Percentiles rank a stretch among this genome's conserved stretches.
Conservation (phyloP, 768 basidiomycete species). For the Leccinum disarticulatum region DNA sequence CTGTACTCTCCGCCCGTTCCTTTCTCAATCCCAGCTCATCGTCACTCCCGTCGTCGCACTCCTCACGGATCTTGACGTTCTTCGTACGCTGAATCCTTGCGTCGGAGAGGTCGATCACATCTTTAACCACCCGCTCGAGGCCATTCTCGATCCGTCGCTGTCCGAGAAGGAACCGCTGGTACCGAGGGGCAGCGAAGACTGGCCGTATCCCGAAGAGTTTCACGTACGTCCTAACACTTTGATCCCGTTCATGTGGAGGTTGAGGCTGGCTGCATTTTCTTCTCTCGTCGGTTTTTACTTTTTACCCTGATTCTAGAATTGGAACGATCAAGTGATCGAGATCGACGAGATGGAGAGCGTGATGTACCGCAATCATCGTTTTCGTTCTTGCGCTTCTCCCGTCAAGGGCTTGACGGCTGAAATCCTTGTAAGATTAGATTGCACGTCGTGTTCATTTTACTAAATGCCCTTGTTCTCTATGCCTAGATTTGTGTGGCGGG, state of each 20-base stretch:
- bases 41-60: constrained; percentile 81
- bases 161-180: constrained; percentile 48
- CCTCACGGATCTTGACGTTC: constrained; percentile 50
- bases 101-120: constrained; percentile 74
- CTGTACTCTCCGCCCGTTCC: constrained; percentile 61
- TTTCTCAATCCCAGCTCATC: constrained; percentile 65
- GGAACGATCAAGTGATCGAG: constrained; percentile 44
- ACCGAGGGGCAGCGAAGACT: constrained; percentile 61
- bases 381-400: constrained; percentile 74
- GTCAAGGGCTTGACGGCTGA: constrained; percentile 85
- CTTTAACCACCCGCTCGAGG: constrained; percentile 78
- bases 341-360: constrained; percentile 49
- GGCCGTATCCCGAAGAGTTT: constrained; percentile 74
- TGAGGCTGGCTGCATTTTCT: background rate
- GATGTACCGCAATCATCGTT: constrained; percentile 80
- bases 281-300: background rate
- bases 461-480: background rate
- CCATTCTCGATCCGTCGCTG: constrained; percentile 60
- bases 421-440: constrained; percentile 69
- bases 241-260: background rate
- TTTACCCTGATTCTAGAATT: constrained; percentile 42
- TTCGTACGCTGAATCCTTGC: constrained; percentile 53
- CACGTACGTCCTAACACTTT: constrained; percentile 51
- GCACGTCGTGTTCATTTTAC: background rate
- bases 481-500: constrained; percentile 50